Base-by-base conservation (phyloP, 345 rosid genomes). In the Eucalyptus lansdowneana region DNA sequence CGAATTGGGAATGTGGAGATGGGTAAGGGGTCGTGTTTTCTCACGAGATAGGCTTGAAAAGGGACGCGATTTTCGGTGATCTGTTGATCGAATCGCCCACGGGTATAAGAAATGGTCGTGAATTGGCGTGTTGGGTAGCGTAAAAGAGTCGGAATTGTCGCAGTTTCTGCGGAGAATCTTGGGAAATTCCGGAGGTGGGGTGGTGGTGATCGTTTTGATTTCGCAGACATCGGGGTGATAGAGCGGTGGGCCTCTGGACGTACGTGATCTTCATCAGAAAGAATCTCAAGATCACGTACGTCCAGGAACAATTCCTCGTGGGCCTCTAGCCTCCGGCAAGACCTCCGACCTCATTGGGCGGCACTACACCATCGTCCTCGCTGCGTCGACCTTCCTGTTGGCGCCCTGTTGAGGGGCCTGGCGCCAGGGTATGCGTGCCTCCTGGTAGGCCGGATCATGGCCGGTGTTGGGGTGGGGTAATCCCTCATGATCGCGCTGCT, bases 401-500 rank as follows among this genome's bases (percentile, higher is more conserved):
- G 97, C 5, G 97, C 97, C 9, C 51, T 93, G 45, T 88, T 95
- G 2, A 95, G 91, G 96, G 95, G 96, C 24, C 49, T 95, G 2
- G 96, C 95, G 1, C 44, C 8, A 6, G 44, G 44, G 44, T 42
- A 42, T 7, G 42, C 42, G 42, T 42, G 42, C 42, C 6, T 42
- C 42, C 5, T 42, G 42, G 42, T 7, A 42, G 42, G 42, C 42
- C 44, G 44, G 2, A 51, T 94, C 1, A 60, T 94, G 6, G 97
- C 97, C 9, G 96, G 97, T 21, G 76, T 96, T 4, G 95, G 98
- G 2, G 94, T 96, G 3, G 94, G 96, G 31, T 95, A 92, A 51
- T 91, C 97, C 80, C 95, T 96, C 56, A 94, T 94, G 98, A 94
- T 96, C 15, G 94, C 94, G 12, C 96, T 93, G 2, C 94, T 96